phyloP scores from a whole-genome alignment of 2,329 filamentous ascomycete species.

The Ceratocystis diversiconidia region DNA sequence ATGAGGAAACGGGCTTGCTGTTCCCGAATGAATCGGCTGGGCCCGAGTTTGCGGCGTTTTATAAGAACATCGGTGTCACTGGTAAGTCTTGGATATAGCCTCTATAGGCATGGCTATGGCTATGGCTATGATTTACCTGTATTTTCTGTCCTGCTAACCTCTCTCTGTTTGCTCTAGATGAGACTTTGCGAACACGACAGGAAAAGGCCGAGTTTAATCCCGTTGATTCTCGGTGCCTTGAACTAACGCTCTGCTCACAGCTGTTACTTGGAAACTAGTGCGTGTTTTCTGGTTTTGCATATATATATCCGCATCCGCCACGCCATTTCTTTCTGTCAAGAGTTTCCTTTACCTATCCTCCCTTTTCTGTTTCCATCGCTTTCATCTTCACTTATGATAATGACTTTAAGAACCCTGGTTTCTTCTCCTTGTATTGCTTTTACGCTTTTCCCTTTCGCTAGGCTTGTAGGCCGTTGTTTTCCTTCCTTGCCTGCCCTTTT shows the following conservation, averaged over 20 bases:
- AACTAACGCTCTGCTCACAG: constrained; percentile 36
- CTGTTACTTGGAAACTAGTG: constrained; percentile 27
- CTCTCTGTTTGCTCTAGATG: constrained; percentile 15
- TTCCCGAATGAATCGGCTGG: constrained; percentile 33
- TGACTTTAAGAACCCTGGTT: neutral
- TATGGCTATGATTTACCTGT: neutral
- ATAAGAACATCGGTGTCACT: constrained; percentile 41
- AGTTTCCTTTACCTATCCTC: neutral
- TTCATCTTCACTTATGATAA: neutral
- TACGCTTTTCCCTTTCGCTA: neutral
- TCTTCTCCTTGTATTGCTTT: neutral
- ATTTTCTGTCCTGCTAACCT: constrained; percentile 2
- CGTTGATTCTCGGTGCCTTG: constrained; percentile 36
- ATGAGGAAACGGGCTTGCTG: constrained; percentile 34
- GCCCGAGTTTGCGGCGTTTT: constrained; percentile 36
- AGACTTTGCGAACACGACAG: constrained; percentile 31
- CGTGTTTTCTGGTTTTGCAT: neutral
- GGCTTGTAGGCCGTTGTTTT: neutral
- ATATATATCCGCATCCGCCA: neutral
- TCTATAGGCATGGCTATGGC: neutral
- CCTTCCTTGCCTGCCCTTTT: neutral
- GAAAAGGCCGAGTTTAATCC: constrained; percentile 38
- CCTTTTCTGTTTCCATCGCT: neutral
- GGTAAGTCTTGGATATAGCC: constrained; percentile 31
- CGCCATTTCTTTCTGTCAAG: neutral